phyloP scores from a whole-genome alignment of 2,329 filamentous ascomycete genomes.

The Apiospora marii region DNA sequence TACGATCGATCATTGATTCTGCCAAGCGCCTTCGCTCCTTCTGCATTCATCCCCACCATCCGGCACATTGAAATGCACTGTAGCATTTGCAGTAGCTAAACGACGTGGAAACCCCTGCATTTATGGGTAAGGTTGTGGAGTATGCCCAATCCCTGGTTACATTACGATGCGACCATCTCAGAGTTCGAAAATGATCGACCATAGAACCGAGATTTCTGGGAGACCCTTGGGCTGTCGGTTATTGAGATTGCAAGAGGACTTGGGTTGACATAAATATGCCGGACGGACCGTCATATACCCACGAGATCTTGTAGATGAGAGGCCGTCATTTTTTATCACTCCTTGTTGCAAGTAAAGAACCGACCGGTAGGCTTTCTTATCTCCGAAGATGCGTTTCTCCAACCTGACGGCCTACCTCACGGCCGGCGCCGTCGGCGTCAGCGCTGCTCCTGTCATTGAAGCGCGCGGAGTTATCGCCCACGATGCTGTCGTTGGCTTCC shows the following conservation, averaged over 20 bases:
- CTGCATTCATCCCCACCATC: constrained; percentile 9
- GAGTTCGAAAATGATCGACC: background rate
- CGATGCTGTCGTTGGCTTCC: constrained; percentile 58
- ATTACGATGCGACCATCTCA: constrained; percentile 7
- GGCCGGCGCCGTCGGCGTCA: constrained; percentile 26
- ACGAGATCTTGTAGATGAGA: background rate
- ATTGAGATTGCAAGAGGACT: background rate
- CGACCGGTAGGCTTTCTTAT: background rate
- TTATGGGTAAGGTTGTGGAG: background rate
- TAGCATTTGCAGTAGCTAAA: no score
- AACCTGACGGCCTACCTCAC: constrained; percentile 26
- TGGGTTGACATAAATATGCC: background rate
- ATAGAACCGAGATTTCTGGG: background rate
- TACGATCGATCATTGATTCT: background rate
- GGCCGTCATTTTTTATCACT: background rate
- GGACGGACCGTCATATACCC: background rate
- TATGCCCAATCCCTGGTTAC: background rate
- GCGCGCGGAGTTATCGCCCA: constrained; percentile 38
- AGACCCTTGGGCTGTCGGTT: background rate
- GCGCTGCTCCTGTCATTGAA: constrained; percentile 30
- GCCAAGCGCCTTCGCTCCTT: background rate
- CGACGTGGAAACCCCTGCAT: background rate
- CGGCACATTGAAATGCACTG: background rate
- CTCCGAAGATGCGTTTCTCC: constrained; percentile 29
- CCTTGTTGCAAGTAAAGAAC: background rate